Evolutionary conservation across 306 rosid species (phyloP), one percentile per base, ranked within the genome.

Genomic region (Hylodesmum podocarpum): DNA sequence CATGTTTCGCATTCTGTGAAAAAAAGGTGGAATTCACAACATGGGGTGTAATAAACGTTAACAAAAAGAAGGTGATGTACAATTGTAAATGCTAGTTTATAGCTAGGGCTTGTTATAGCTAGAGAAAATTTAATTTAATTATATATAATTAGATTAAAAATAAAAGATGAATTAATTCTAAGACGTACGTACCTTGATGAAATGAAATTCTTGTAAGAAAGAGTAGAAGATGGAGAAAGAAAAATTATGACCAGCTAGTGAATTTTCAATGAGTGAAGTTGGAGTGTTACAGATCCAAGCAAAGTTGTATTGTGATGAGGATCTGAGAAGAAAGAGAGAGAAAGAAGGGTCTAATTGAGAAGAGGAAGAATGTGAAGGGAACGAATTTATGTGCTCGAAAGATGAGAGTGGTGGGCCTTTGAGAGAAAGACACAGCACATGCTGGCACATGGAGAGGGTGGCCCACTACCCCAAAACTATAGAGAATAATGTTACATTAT

Each of bases 371-470:
- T 62, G 88, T 43, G 87, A 5, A 68, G 85, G 76, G 78, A 81
- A 77, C 33, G 84, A 88, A 93, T 94, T 84, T 91, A 93, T 84
- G 93, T 85, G 93, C 71, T 71, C 11, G 79, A 78, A 81, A 80
- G 88, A 69, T 64, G 78, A 82, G 70, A 47, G 50, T 84, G 87
- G 96, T 83, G 97, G 98, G 94, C 29, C 92, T 46, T n/a, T 0
- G 43, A 83, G 88, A 88, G 93, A 84, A 84, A 87, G 94, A 94
- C 98, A 90, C 68, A 73, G 87, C 98, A 94, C 97, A 91, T 94
- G 98, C 86, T 84, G 75, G 97, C 98, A 94, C 98, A 90, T 94
- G 98, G 92, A 76, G 85, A 2, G 22, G 1, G n/a, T 83, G 97
- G 84, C 94, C 98, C 91, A 91, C 94, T 69, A 72, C 81, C 81